Percentiles rank a stretch among this genome's conserved stretches.
phyloP scores from a whole-genome alignment of 116 monocot genomes.

The Iris pallida region DNA sequence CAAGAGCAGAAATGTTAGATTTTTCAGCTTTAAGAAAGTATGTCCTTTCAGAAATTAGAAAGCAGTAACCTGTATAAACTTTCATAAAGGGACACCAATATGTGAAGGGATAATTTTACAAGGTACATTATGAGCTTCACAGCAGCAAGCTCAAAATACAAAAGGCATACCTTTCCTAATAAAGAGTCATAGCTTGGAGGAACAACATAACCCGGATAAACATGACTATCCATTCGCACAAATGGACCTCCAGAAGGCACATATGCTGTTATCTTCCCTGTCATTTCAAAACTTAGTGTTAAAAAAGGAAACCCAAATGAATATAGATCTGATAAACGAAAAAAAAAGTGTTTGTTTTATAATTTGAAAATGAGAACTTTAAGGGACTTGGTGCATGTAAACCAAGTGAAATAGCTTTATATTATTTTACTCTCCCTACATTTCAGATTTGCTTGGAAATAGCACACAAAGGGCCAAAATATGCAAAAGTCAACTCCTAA shows the following conservation, averaged over 20 bases:
- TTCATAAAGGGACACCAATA: neutral
- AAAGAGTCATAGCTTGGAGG: conserved; percentile 96
- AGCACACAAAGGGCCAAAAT: no score
- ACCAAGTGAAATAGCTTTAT: neutral
- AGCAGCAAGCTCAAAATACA: neutral
- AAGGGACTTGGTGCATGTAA: neutral
- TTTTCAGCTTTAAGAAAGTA: neutral
- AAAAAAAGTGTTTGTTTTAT: neutral
- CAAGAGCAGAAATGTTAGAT: conserved; percentile 13
- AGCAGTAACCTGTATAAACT: neutral
- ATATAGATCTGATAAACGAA: neutral
- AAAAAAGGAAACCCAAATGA: neutral
- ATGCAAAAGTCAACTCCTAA: no score
- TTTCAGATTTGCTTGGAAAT: no score
- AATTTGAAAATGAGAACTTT: neutral
- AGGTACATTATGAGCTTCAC: neutral
- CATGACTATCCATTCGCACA: conserved; percentile 96
- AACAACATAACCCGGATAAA: conserved; percentile 95
- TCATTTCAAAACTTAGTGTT: conserved; percentile 6
- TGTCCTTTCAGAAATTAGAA: no score
- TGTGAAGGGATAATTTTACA: neutral
- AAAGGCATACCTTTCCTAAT: conserved; percentile 65
- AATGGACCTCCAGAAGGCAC: conserved; percentile 95
- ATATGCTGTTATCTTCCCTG: conserved; percentile 88
- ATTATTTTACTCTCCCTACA: neutral